Percentiles rank a stretch among this genome's conserved stretches.
Conservation (phyloP, 1,284 basidiomycete species). For the Ustilago vetiveriae region DNA sequence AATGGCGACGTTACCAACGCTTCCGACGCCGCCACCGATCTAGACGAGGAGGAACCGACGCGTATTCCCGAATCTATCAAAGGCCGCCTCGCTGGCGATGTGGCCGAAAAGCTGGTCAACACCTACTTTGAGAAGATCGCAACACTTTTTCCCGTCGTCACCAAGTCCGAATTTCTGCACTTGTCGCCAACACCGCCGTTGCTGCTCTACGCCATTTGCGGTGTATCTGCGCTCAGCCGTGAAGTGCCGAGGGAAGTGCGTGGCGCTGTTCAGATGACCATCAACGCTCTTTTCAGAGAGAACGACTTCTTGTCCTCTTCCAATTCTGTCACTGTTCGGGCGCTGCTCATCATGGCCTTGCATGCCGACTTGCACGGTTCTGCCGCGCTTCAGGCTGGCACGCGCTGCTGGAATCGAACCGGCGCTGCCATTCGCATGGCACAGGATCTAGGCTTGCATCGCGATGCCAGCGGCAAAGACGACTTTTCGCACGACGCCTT, state of each 20-base stretch:
- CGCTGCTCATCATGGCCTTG: constrained; percentile 84
- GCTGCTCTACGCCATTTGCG: constrained; percentile 89
- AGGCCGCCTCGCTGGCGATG: constrained; percentile 56
- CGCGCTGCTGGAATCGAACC: constrained; percentile 65
- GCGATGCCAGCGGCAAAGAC: constrained; percentile 59
- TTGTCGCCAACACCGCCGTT: constrained; percentile 77
- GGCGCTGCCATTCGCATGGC: constrained; percentile 63
- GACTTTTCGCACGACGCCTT: constrained; percentile 55
- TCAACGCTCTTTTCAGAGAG: constrained; percentile 73
- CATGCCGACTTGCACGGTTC: constrained; percentile 71
- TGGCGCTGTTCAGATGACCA: constrained; percentile 83
- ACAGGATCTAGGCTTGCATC: constrained; percentile 60
- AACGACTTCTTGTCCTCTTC: constrained; percentile 90
- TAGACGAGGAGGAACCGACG: constrained; percentile 29
- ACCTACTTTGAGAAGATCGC: constrained; percentile 86
- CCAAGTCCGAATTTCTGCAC: constrained; percentile 83
- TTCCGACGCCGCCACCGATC: constrained; percentile 1
- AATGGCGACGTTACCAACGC: not conserved
- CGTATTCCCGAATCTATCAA: constrained; percentile 52
- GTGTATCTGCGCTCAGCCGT: constrained; percentile 84
- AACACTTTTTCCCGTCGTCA: constrained; percentile 86
- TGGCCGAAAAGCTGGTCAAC: constrained; percentile 80
- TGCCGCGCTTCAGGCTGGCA: constrained; percentile 64
- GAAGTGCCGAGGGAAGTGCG: constrained; percentile 84
- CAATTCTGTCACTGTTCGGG: constrained; percentile 86